These are phyloP conservation scores for Helotiales sp. DNA, from an alignment of 2,329 filamentous ascomycete genomes.

Conservation along the genomic window DNA sequence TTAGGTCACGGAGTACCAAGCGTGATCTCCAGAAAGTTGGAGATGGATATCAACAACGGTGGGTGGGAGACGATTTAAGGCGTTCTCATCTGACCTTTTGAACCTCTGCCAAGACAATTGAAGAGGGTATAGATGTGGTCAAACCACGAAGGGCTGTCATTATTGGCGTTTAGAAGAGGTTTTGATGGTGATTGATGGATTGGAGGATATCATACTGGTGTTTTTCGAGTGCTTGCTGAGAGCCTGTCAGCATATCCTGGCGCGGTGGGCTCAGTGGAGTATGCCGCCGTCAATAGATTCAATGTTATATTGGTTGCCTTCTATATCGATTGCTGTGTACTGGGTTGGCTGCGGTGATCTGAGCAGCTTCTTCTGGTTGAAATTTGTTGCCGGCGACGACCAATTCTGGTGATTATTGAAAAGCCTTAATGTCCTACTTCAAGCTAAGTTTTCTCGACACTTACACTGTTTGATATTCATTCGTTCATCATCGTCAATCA, in stretches of 20 bases:
- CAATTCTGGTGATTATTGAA: no score
- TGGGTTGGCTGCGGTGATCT: neutral
- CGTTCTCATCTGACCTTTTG: no score
- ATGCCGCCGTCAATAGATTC: neutral
- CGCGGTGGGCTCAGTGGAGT: neutral
- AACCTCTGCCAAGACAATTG: no score
- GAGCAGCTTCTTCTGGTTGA: neutral
- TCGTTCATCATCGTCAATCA: no score
- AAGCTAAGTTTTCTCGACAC: no score
- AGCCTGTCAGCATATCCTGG: neutral
- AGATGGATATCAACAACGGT: conserved; percentile 94
- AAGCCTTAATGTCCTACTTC: no score
- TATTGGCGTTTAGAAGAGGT: neutral
- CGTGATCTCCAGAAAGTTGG: conserved; percentile 84
- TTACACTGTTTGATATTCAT: no score
- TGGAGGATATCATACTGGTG: neutral
- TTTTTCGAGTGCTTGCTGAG: neutral
- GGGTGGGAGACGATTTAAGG: conserved; percentile 82
- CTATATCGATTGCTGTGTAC: neutral
- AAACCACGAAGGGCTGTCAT: neutral
- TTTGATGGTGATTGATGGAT: neutral
- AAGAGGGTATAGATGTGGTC: neutral
- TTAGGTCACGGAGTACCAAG: conserved; percentile 84
- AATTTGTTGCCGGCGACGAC: no score
- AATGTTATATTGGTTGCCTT: neutral